Base-by-base conservation (phyloP, 2,329 filamentous ascomycete species). In the Xylaria sp. region DNA sequence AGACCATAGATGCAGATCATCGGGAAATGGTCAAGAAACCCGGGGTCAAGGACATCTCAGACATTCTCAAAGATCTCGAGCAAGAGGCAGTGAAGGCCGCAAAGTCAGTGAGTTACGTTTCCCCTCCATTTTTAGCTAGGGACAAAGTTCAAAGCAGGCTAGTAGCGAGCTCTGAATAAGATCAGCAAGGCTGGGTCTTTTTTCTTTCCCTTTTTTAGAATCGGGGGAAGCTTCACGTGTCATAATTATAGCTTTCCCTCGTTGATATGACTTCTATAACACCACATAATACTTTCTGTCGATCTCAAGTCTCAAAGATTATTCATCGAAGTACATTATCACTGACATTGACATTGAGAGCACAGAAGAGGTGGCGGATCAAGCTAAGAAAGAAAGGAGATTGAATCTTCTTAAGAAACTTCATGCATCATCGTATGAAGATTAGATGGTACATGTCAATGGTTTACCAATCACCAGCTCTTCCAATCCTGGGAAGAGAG, bases 401-500 rank as follows among this genome's bases (percentile, higher is more conserved):
- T n/a, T 41, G 39, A n/a, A 41, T 0, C 39, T n/a, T 41, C 15
- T 41, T n/a, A 2, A n/a, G 39, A 8, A 41, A 9, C 57, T 65
- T 7, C 18, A 46, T 20, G 48, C 48, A 8, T 60, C 32, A 18
- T 48, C 57, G 4, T 65, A 65, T 23, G 39, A 34, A 43, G 63
- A 65, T 23, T 45, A 9, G 15, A 34, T 13, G 41, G 63, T 0
- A 65, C 63, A 7, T 65, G 57, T 46, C 20, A 60, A 25, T 65
- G 63, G 56, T 60, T 65, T n/a, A 45, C n/a, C 12, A 15, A 8
- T 10, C 56, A 65, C 12, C 8, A 23, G 2, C 18, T 18, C 43
- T 64, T 53, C 25, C 45, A 45, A 28, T 8, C 25, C 2, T 66
- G 58, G 57, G 41, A n/a, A 23, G 18, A 32, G 15, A 46, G 43